Evolutionary conservation across 768 basidiomycete species (phyloP).

Genomic region (Amylocystis lapponica): DNA sequence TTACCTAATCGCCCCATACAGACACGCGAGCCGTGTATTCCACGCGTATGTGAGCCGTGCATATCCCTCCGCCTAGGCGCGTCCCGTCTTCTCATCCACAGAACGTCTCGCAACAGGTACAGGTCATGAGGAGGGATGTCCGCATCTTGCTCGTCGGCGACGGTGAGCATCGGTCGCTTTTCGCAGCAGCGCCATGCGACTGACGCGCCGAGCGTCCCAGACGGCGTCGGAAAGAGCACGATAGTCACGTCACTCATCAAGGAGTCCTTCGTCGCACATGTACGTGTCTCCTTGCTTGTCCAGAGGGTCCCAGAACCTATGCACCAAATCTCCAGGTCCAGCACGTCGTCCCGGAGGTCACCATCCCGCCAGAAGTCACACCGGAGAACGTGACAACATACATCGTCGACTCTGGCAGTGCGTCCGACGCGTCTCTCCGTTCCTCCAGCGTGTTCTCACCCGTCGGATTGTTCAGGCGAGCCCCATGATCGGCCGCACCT

Average conservation of each 20-base stretch:
- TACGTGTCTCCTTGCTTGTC: constrained; percentile 28
- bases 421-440: constrained; percentile 22
- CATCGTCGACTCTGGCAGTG: constrained; percentile 96
- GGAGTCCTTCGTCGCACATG: constrained; percentile 88
- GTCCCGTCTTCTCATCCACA: no score
- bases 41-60: no score
- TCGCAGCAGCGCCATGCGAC: constrained; percentile 4
- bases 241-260: constrained; percentile 97
- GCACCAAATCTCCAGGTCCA: constrained; percentile 61
- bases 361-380: constrained; percentile 95
- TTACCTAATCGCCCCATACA: no score
- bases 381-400: constrained; percentile 97
- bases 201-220: constrained; percentile 33
- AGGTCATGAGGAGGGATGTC: constrained; percentile 82
- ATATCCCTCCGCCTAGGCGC: no score
- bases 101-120: neutral
- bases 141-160: constrained; percentile 92
- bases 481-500: constrained; percentile 84
- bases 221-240: constrained; percentile 97
- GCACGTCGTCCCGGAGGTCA: constrained; percentile 93
- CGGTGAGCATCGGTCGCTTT: constrained; percentile 44
- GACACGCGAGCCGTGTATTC: no score
- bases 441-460: neutral
- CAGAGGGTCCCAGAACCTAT: constrained; percentile 5
- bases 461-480: constrained; percentile 46